Percentiles rank a stretch among this genome's conserved stretches.
These are phyloP conservation scores for Aspergillus ochraceus DNA, from an alignment of 2,329 filamentous ascomycete genomes.

Conservation along the genomic window DNA sequence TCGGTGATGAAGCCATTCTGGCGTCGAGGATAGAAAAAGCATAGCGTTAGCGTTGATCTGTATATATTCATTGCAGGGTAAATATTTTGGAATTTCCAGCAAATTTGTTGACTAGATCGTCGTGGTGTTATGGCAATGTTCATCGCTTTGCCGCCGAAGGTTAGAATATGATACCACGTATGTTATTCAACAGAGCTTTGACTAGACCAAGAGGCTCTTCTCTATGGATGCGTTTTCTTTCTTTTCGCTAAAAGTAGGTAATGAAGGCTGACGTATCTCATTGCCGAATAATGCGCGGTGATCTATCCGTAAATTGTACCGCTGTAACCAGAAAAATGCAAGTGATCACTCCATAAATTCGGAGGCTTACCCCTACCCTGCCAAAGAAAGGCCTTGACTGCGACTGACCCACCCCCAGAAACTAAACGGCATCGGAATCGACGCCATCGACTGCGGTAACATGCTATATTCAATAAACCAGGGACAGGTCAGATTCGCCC, in stretches of 20 bases:
- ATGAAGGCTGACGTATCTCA: background rate
- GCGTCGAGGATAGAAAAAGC: conserved; percentile 11
- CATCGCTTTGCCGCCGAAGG: background rate
- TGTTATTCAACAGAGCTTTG: background rate
- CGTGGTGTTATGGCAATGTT: background rate
- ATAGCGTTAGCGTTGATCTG: background rate
- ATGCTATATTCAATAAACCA: conserved; percentile 19
- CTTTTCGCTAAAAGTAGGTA: background rate
- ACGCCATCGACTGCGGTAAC: conserved; percentile 15
- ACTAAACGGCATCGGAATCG: conserved; percentile 9
- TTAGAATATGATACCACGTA: background rate
- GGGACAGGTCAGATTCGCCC: conserved; percentile 17
- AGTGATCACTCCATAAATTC: background rate
- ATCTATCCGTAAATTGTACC: background rate
- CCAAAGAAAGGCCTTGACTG: background rate
- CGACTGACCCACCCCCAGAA: conserved; percentile 1
- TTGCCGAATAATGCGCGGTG: background rate
- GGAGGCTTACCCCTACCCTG: background rate
- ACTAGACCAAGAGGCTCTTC: background rate
- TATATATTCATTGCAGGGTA: background rate
- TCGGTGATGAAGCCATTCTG: conserved; percentile 34
- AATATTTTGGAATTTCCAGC: background rate
- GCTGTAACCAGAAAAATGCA: background rate
- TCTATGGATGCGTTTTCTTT: background rate
- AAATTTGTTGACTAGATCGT: background rate